Evolutionary conservation across 192 early-diverging fungal species (phyloP).

Genomic region (Coemansia sp.): DNA sequence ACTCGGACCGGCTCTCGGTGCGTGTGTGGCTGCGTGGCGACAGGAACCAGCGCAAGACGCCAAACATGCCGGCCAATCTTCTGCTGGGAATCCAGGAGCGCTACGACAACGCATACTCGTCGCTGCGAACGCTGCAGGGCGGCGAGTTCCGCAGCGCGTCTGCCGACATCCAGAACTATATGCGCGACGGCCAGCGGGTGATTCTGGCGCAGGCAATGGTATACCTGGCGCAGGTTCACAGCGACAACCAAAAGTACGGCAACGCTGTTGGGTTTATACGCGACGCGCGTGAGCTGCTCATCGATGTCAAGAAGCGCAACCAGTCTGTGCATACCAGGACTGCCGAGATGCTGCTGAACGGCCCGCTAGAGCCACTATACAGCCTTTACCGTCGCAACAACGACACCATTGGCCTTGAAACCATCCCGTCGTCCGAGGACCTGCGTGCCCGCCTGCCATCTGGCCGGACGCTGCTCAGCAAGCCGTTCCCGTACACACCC

Average conservation of each 20-base stretch:
- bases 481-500: constrained; percentile 21
- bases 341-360: constrained; percentile 38
- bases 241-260: constrained; percentile 49
- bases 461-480: constrained; percentile 43
- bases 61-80: constrained; percentile 46
- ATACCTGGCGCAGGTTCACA: constrained; percentile 48
- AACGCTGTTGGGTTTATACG: constrained; percentile 52
- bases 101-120: constrained; percentile 34
- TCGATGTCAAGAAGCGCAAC: constrained; percentile 38
- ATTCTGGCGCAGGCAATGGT: constrained; percentile 53
- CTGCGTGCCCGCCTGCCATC: constrained; percentile 41
- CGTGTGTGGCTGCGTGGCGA: constrained; percentile 48
- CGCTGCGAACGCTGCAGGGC: constrained; percentile 37
- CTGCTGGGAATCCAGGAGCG: constrained; percentile 50
- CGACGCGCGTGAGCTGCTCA: constrained; percentile 44
- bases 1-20: constrained; percentile 49
- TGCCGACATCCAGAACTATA: constrained; percentile 44
- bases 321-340: constrained; percentile 40
- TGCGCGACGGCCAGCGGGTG: constrained; percentile 49
- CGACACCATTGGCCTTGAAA: constrained; percentile 52
- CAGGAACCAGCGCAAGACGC: constrained; percentile 42
- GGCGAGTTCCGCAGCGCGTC: constrained; percentile 49
- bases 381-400: constrained; percentile 52
- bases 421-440: constrained; percentile 44
- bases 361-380: constrained; percentile 42